Percentiles rank a stretch among this genome's conserved stretches.
Conservation (phyloP, 352 stramenopile species). For the Pythium sp. region DNA sequence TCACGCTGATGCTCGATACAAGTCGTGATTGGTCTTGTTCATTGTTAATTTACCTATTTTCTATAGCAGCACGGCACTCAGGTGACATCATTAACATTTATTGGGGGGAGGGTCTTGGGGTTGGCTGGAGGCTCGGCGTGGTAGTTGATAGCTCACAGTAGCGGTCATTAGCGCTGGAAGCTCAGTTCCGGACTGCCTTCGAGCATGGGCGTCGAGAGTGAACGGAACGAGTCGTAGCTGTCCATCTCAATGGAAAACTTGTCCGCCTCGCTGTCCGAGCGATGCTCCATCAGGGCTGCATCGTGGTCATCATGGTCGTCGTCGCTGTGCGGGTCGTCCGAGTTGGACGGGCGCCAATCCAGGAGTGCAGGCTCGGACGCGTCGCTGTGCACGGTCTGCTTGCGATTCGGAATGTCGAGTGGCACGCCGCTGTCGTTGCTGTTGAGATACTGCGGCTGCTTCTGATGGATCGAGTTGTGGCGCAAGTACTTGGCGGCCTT, state of each 20-base stretch:
- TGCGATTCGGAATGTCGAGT: conserved; percentile 10
- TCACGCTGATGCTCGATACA: not conserved
- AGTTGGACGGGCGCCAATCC: conserved; percentile 17
- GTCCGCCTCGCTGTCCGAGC: conserved; percentile 19
- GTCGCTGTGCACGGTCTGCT: conserved; percentile 13
- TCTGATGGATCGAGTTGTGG: not conserved
- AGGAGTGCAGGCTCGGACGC: conserved; percentile 18
- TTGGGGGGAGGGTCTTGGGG: no score
- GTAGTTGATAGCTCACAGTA: no score
- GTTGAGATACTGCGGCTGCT: conserved; percentile 2
- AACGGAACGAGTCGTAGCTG: conserved; percentile 51
- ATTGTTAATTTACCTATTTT: conserved; percentile 6
- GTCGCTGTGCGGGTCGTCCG: conserved; percentile 5
- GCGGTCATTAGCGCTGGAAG: conserved; percentile 13
- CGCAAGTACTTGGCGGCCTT: conserved; percentile 14
- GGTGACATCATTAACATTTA: not conserved
- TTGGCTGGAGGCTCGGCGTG: not conserved
- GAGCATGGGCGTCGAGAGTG: conserved; percentile 49
- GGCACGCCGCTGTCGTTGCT: not conserved
- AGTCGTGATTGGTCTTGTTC: not conserved
- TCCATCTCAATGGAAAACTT: conserved; percentile 41
- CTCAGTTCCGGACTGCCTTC: conserved; percentile 13
- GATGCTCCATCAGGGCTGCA: not conserved
- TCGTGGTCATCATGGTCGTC: conserved; percentile 7
- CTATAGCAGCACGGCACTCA: not conserved